Percentiles rank a stretch among this genome's conserved stretches.
Evolutionary conservation across 441 rosid genomes (phyloP).

Genomic region (Pelargonium myrrhifolium): DNA sequence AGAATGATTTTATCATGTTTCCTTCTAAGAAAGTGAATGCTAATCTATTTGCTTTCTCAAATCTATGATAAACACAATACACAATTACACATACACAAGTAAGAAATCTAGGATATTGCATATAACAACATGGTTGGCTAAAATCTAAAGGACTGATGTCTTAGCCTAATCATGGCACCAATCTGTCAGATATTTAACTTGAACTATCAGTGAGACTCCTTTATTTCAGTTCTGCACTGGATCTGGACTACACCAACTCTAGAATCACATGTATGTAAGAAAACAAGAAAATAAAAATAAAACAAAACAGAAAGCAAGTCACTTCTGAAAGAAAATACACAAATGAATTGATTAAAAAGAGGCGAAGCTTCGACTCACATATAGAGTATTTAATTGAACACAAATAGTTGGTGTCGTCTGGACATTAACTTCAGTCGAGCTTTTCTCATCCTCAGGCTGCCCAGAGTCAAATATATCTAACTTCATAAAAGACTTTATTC

Average conservation of each 20-base stretch:
- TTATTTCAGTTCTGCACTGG: conserved; percentile 11
- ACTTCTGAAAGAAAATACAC: conserved; percentile 4
- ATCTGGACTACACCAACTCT: conserved; percentile 1
- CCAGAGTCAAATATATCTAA: no score
- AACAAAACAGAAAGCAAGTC: not conserved
- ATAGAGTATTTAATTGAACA: conserved; percentile 85
- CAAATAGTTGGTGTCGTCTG: conserved; percentile 64
- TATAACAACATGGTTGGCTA: no score
- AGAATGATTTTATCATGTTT: no score
- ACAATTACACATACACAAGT: no score
- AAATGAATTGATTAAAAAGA: conserved; percentile 12
- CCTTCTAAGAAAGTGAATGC: no score
- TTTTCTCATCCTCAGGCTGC: conserved; percentile 41
- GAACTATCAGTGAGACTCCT: conserved; percentile 3
- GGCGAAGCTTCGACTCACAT: conserved; percentile 49
- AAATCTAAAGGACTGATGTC: no score
- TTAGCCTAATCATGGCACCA: no score
- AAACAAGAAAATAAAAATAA: not conserved
- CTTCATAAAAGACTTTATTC: no score
- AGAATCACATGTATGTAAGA: not conserved
- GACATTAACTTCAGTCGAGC: conserved; percentile 52
- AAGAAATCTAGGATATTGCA: no score
- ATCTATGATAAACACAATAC: no score
- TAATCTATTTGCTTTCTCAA: no score
- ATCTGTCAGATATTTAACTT: not conserved